Evolutionary conservation across 2,329 filamentous ascomycete genomes (phyloP).

Genomic region (Trichoderma sp.): DNA sequence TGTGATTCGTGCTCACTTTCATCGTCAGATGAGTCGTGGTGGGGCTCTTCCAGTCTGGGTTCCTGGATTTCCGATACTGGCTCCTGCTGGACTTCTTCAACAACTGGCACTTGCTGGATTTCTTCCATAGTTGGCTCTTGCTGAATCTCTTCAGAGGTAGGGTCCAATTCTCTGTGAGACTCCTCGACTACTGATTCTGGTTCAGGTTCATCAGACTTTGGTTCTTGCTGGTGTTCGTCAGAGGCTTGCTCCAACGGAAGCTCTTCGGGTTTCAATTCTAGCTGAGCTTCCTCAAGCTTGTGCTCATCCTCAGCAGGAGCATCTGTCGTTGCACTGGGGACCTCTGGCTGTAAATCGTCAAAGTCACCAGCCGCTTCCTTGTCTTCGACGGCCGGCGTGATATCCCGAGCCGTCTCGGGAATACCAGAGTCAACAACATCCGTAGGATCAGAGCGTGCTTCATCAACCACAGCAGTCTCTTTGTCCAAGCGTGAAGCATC

Average conservation of each 20-base stretch:
- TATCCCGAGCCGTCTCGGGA: neutral
- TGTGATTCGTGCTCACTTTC: neutral
- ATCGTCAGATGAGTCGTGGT: neutral
- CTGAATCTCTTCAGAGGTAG: neutral
- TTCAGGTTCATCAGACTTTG: neutral
- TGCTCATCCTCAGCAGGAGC: neutral
- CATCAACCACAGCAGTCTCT: neutral
- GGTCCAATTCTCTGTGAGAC: neutral
- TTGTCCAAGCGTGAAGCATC: neutral
- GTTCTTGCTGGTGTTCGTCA: conserved; percentile 19
- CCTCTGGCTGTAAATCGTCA: neutral
- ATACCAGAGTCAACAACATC: neutral
- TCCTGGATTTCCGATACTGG: neutral
- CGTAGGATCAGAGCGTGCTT: neutral
- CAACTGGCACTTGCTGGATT: neutral
- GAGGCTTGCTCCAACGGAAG: neutral
- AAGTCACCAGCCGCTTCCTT: neutral
- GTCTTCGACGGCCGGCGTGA: neutral
- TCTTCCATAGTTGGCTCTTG: neutral
- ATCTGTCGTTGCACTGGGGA: neutral
- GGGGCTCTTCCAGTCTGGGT: neutral
- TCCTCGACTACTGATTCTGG: neutral
- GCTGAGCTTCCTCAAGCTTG: conserved; percentile 18
- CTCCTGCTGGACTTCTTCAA: neutral
- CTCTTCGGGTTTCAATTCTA: neutral